Evolutionary conservation across 139 green algal genomes (phyloP).

Genomic region (Coelastrella sp.): DNA sequence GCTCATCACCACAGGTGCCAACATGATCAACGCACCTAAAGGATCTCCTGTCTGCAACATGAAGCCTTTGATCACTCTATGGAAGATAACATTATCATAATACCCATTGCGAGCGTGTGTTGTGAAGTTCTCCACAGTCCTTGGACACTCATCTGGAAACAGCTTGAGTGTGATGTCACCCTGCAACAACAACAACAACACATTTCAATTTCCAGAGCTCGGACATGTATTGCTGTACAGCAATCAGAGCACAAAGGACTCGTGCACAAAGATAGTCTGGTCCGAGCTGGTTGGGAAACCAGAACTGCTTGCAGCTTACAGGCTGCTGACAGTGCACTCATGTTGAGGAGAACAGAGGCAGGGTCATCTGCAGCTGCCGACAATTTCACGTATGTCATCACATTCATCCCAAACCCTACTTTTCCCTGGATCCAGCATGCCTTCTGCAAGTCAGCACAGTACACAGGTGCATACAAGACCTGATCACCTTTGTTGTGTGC

Average conservation of each 20-base stretch:
- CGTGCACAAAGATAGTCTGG: too few species aligned
- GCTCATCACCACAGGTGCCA: too few species aligned
- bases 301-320: neutral
- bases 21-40: slow-evolving; percentile 61
- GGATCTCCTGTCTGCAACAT: slow-evolving; percentile 96
- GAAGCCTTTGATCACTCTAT: slow-evolving; percentile 99
- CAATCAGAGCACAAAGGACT: too few species aligned
- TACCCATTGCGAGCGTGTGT: slow-evolving; percentile 95
- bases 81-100: slow-evolving; percentile 95
- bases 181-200: neutral
- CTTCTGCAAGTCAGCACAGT: too few species aligned
- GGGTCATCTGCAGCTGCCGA: too few species aligned
- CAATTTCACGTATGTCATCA: too few species aligned
- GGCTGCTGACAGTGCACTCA: neutral
- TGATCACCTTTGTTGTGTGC: slow-evolving; percentile 32
- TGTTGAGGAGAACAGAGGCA: too few species aligned
- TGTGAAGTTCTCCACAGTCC: slow-evolving; percentile 98
- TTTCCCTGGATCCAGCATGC: too few species aligned
- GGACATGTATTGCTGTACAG: too few species aligned
- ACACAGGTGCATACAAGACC: too few species aligned
- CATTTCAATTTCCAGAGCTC: too few species aligned
- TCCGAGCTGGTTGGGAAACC: too few species aligned
- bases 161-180: slow-evolving; percentile 94
- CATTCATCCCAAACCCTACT: neutral
- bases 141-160: slow-evolving; percentile 95